These are phyloP conservation scores for Fusarium ramigenum DNA, from an alignment of 2,329 filamentous ascomycete species.

Conservation along the genomic window DNA sequence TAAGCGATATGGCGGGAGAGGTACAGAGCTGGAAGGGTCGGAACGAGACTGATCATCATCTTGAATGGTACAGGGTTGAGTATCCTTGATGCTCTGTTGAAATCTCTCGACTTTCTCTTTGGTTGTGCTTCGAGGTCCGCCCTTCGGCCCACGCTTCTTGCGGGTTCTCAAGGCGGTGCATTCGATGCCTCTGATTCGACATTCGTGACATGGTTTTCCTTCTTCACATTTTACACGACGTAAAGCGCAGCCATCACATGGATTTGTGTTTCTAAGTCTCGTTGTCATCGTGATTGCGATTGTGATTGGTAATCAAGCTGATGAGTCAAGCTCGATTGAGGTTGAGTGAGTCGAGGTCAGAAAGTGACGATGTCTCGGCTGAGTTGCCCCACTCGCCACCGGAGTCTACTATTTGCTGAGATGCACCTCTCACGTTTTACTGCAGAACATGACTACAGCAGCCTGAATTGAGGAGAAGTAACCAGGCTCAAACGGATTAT, in stretches of 20 bases:
- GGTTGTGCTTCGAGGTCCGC: slow-evolving; percentile 24
- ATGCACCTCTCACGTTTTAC: neutral
- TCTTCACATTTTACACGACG: slow-evolving; percentile 33
- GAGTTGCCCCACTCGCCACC: slow-evolving; percentile 24
- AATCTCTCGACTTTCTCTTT: slow-evolving; percentile 27
- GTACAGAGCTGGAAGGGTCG: neutral
- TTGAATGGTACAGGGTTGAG: neutral
- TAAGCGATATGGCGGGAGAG: slow-evolving; percentile 18
- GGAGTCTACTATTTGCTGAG: neutral
- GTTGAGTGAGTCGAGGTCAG: neutral
- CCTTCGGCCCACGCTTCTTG: slow-evolving; percentile 32
- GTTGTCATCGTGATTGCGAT: slow-evolving; percentile 15
- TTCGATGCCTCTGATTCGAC: slow-evolving; percentile 27
- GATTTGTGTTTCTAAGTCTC: slow-evolving; percentile 27
- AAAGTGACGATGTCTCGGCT: slow-evolving; percentile 11
- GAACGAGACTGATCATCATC: neutral
- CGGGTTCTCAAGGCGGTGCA: slow-evolving; percentile 19
- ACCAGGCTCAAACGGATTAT: fast-evolving
- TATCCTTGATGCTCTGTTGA: slow-evolving; percentile 22
- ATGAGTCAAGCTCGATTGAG: neutral
- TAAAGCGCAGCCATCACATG: slow-evolving; percentile 29
- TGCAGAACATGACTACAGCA: neutral
- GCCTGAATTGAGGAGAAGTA: neutral
- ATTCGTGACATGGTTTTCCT: slow-evolving; percentile 27
- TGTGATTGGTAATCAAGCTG: neutral